These are phyloP conservation scores for Chaetomium tenue DNA, from an alignment of 495 filamentous ascomycete species.

Conservation along the genomic window DNA sequence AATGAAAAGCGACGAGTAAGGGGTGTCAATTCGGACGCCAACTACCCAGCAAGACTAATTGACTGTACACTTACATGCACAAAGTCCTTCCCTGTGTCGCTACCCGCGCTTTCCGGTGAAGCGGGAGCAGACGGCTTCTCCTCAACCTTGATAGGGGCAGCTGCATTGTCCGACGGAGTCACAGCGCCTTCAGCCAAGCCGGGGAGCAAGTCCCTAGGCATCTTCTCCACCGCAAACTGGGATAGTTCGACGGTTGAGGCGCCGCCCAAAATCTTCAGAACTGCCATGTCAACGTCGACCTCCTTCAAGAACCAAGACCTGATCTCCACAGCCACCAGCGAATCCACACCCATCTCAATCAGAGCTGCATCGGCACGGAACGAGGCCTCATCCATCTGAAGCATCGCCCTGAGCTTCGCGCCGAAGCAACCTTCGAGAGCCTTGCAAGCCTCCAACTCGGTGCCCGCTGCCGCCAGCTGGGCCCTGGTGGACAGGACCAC, in stretches of 20 bases:
- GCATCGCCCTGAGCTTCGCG: slow-evolving; percentile 19
- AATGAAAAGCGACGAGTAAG: too few relatives aligned
- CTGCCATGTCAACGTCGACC: slow-evolving; percentile 44
- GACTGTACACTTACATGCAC: slow-evolving; percentile 6
- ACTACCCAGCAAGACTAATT: background rate
- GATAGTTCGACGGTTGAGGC: slow-evolving; percentile 24
- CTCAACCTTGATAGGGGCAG: background rate
- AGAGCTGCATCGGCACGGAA: background rate
- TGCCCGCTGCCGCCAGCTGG: background rate
- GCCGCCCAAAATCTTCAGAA: slow-evolving; percentile 48
- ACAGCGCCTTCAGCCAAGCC: background rate
- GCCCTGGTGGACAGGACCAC: background rate
- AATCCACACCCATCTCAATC: slow-evolving; percentile 42
- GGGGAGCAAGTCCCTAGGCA: background rate
- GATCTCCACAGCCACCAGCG: slow-evolving; percentile 46
- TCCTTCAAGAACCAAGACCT: slow-evolving; percentile 48
- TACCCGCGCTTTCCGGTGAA: background rate
- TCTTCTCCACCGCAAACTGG: background rate
- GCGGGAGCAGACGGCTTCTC: background rate
- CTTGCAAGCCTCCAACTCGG: background rate
- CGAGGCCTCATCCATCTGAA: slow-evolving; percentile 13
- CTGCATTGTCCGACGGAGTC: background rate
- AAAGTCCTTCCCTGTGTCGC: slow-evolving; percentile 2
- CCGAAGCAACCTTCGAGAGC: background rate
- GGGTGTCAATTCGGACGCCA: background rate